Evolutionary conservation across 441 rosid genomes (phyloP).

Genomic region (Populus hybrid): DNA sequence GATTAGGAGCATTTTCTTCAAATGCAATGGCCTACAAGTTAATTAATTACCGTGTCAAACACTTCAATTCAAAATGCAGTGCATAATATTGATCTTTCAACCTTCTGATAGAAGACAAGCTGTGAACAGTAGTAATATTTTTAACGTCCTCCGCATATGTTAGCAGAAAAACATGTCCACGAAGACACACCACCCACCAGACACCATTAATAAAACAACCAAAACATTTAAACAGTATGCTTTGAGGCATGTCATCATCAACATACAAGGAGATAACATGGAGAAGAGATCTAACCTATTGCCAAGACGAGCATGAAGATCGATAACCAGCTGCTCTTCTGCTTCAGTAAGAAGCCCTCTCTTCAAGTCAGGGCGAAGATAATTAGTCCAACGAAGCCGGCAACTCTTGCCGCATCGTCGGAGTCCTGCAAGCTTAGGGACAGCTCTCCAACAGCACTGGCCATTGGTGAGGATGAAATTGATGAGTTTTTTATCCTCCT

Average conservation of each 20-base stretch:
- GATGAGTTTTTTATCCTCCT: conserved; percentile 95
- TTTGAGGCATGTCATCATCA: not conserved
- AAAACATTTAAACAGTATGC: not conserved
- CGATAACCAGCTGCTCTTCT: conserved; percentile 87
- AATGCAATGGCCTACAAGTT: not conserved
- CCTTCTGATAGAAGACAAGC: conserved; percentile 1
- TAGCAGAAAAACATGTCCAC: not conserved
- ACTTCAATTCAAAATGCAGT: conserved; percentile 11
- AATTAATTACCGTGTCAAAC: conserved; percentile 1
- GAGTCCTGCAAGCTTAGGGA: conserved; percentile 93
- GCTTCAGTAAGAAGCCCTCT: conserved; percentile 85
- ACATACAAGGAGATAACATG: not conserved
- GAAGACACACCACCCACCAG: conserved; percentile 6
- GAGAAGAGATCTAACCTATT: conserved; percentile 44
- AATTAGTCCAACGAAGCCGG: conserved; percentile 92
- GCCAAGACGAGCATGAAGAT: conserved; percentile 94
- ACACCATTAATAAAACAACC: conserved; percentile 14
- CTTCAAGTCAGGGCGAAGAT: conserved; percentile 89
- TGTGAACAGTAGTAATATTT: not conserved
- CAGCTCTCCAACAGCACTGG: conserved; percentile 96
- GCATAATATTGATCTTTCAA: not conserved
- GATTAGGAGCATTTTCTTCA: conserved; percentile 9
- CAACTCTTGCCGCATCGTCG: conserved; percentile 95
- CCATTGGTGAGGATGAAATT: conserved; percentile 93
- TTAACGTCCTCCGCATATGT: not conserved